Percentiles rank a stretch among this genome's conserved stretches.
Conservation (phyloP, 306 rosid species). For the Oxytropis ochrocephala region DNA sequence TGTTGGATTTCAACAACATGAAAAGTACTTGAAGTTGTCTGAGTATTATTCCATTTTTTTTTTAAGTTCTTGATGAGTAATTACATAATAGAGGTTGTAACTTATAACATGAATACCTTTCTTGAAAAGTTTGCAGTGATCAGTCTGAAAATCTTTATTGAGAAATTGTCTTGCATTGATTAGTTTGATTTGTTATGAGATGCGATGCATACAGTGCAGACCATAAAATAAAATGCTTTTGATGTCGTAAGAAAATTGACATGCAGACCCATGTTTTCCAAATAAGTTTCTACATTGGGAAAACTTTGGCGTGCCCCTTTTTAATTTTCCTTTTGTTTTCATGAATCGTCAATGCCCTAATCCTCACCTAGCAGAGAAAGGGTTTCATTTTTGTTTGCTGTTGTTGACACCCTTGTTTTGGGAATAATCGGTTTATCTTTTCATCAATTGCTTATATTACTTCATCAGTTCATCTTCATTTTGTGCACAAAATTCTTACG, state of each 20-base stretch:
- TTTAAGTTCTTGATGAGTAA: not conserved
- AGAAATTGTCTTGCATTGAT: not conserved
- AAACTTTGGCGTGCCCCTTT: not conserved
- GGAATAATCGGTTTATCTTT: constrained; percentile 12
- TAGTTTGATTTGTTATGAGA: not conserved
- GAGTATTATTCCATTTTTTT: not conserved
- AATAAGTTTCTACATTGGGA: constrained; percentile 6
- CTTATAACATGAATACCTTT: not conserved
- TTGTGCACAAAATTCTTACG: constrained; percentile 3
- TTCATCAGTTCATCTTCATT: constrained; percentile 9
- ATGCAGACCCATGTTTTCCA: not conserved
- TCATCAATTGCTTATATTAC: constrained; percentile 4
- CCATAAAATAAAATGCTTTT: not conserved
- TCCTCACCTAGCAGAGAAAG: not conserved
- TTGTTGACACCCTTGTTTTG: not conserved
- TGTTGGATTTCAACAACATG: no score
- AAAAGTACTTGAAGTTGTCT: not conserved
- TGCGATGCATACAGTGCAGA: not conserved
- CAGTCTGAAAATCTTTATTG: not conserved
- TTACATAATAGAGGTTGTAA: not conserved
- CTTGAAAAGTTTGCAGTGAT: not conserved
- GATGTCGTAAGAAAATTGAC: not conserved
- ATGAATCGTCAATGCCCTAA: not conserved
- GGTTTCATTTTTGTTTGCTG: not conserved
- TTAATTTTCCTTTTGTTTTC: constrained; percentile 9